Conservation (phyloP, 148 eudicot genomes). For the Persicaria maculosa region DNA sequence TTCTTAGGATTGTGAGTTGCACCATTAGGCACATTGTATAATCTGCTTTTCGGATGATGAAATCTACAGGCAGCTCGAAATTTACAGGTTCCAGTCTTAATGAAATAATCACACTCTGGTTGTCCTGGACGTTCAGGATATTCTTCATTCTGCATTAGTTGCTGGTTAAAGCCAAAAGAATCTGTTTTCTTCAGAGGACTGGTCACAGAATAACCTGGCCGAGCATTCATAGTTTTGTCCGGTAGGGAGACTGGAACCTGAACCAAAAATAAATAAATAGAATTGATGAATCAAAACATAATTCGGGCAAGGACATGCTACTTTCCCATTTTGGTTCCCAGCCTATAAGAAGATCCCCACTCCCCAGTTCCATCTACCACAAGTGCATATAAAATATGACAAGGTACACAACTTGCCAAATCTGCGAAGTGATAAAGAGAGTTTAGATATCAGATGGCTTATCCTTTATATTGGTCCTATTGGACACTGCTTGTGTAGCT, state of each 20-base stretch:
- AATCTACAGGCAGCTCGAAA: slow-evolving; percentile 24
- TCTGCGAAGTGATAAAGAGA: not conserved
- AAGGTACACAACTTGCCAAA: not conserved
- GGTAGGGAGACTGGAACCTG: slow-evolving; percentile 19
- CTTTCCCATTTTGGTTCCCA: not conserved
- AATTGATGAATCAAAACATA: not conserved
- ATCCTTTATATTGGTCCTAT: not conserved
- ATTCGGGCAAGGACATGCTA: not conserved
- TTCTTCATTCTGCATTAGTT: slow-evolving; percentile 17
- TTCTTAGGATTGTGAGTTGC: slow-evolving; percentile 4
- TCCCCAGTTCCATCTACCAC: not conserved
- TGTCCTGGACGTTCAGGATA: slow-evolving; percentile 38
- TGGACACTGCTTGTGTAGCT: not conserved
- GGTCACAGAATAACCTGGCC: slow-evolving; percentile 20
- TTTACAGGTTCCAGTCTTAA: slow-evolving; percentile 31
- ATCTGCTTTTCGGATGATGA: slow-evolving; percentile 17
- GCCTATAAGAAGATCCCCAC: not conserved
- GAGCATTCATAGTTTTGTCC: slow-evolving; percentile 15
- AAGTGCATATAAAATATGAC: not conserved
- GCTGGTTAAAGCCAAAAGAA: slow-evolving; percentile 9
- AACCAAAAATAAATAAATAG: not conserved
- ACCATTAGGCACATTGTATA: slow-evolving; percentile 1
- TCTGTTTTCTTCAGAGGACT: slow-evolving; percentile 16
- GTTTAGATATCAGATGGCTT: not conserved
- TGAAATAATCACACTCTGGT: slow-evolving; percentile 27